These are phyloP conservation scores for Artemisia argyi DNA, from an alignment of 129 eudicot species.

Conservation along the genomic window DNA sequence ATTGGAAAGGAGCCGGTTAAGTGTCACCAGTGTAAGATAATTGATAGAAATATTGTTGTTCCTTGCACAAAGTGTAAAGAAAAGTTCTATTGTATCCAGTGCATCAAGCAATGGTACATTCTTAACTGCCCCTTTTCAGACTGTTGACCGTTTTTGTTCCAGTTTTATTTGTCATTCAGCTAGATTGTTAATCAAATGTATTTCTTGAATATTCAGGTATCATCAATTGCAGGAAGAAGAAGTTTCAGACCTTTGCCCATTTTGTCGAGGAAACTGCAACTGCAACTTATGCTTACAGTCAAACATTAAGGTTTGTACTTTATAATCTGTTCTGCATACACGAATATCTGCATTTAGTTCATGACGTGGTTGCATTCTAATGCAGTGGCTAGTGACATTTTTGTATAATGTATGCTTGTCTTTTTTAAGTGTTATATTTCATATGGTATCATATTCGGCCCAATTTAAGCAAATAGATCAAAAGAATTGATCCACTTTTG, in stretches of 20 bases:
- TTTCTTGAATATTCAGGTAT: conserved; percentile 48
- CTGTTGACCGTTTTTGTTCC: too few relatives aligned
- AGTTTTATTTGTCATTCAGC: too few relatives aligned
- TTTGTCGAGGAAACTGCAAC: conserved; percentile 65
- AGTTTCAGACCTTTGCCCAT: conserved; percentile 61
- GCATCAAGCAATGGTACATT: conserved; percentile 67
- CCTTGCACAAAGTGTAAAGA: conserved; percentile 63
- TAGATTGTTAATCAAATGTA: neutral
- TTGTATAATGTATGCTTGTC: too few relatives aligned
- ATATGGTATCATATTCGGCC: too few relatives aligned
- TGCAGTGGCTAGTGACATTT: too few relatives aligned
- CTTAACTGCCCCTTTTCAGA: neutral
- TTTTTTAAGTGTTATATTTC: too few relatives aligned
- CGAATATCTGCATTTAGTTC: too few relatives aligned
- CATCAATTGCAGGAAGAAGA: conserved; percentile 59
- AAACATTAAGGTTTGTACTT: conserved; percentile 6
- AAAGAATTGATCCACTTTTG: too few relatives aligned
- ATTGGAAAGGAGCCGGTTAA: too few relatives aligned
- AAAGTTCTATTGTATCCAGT: conserved; percentile 53
- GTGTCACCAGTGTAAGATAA: conserved; percentile 8
- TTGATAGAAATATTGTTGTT: conserved; percentile 54
- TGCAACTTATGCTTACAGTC: conserved; percentile 76
- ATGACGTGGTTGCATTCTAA: too few relatives aligned
- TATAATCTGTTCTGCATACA: too few relatives aligned
- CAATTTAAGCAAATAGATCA: too few relatives aligned